These are phyloP conservation scores for Thelephora ganbajun DNA, from an alignment of 768 basidiomycete species.

Conservation along the genomic window DNA sequence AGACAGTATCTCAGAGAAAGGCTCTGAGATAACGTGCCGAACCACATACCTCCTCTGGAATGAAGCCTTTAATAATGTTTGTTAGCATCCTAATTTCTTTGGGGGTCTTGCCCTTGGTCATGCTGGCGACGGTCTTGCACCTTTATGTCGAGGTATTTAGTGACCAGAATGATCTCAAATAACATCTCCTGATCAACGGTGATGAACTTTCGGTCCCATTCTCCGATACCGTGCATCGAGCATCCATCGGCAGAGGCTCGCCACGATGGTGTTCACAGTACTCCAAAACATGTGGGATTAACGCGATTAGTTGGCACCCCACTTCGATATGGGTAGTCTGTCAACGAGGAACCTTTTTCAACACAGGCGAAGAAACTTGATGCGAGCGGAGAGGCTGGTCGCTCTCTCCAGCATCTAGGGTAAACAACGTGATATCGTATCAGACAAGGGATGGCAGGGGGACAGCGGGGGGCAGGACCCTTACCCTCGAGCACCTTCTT, in stretches of 20 bases:
- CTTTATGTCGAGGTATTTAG: conserved; percentile 99
- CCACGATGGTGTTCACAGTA: conserved; percentile 99
- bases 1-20: conserved; percentile 3
- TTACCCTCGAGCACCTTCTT: conserved; percentile 99
- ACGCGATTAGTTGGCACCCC: conserved; percentile 1
- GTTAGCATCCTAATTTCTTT: conserved; percentile 98
- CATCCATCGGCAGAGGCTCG: conserved; percentile 86
- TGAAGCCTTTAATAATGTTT: too few species aligned
- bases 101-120: conserved; percentile 99
- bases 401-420: conserved; percentile 86
- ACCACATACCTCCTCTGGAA: conserved; percentile 77
- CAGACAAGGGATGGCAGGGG: not conserved
- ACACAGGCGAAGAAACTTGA: conserved; percentile 82
- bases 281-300: conserved; percentile 65
- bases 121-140: conserved; percentile 98
- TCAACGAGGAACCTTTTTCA: conserved; percentile 68
- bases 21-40: conserved; percentile 4
- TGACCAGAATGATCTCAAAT: conserved; percentile 98
- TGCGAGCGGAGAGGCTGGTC: conserved; percentile 91
- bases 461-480: conserved; percentile 12
- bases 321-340: not conserved
- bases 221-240: conserved; percentile 92
- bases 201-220: conserved; percentile 99
- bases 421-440: conserved; percentile 1
- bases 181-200: conserved; percentile 99